Base-by-base conservation (phyloP, 345 rosid genomes). In the Murraya paniculata region DNA sequence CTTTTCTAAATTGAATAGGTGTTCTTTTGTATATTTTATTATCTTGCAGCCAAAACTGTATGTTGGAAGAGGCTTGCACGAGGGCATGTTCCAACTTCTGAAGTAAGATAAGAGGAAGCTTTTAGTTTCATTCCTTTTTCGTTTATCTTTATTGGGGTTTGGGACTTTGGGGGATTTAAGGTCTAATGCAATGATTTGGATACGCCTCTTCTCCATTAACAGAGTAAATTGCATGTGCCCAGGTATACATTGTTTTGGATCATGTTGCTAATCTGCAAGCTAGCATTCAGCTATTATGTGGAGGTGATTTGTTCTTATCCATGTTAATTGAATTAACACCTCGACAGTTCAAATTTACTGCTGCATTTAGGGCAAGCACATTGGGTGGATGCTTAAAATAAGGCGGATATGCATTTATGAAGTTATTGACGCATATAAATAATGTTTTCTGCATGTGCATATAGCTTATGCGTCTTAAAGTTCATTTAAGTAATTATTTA, bases 21-120 rank as follows among this genome's bases (percentile, higher is more conserved):
- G 22, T 67, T 35, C 39, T 38, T 68, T 27, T 22, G n/a, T 72
- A 45, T 35, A 3, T 77, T 39, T 48, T 71, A 30, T 71, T 64
- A 64, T 68, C 35, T 2, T 85, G 81, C 97, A 96, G 95, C 98
- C 98, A 77, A 94, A 96, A 81, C 81, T 94, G 69, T 96, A 92
- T 81, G 81, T 96, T 62, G 98, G 99, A 81, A 89, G 99, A 89
- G 98, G 97, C 82, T 90, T 96, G 97, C 99, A 94, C 75, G 99
- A 94, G 84, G 93, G 89, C 61, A 80, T 90, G 82, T 87, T 90
- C 79, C 89, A 98, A 70, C 98, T 94, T 82, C 79, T 96, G 78
- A 92, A 86, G 99, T 96, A 96, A 87, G 97, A 68, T 56, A 71
- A 83, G 39, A 48, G 16, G 58, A 68, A 61, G 53, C 35, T 75